Conservation (phyloP, 148 eudicot species). For the Silene conica region DNA sequence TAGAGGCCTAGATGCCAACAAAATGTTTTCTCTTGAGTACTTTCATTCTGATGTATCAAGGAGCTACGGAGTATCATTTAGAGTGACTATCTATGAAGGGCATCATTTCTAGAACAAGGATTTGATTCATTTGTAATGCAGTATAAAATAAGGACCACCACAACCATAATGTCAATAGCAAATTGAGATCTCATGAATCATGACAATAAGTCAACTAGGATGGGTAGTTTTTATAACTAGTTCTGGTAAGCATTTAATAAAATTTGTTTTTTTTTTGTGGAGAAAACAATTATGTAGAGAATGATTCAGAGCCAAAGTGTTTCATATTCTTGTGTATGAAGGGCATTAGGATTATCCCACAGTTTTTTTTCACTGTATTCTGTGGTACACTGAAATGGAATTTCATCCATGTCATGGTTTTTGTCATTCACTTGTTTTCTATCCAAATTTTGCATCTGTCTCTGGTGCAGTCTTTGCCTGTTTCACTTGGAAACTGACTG, state of each 20-base stretch:
- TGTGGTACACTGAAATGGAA: conserved; percentile 22
- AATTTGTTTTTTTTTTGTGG: background rate
- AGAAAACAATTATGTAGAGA: background rate
- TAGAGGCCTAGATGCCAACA: too few species aligned
- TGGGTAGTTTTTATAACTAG: background rate
- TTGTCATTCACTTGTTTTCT: conserved; percentile 56
- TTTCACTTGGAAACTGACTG: conserved; percentile 50
- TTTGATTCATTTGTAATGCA: too few species aligned
- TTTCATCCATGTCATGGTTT: conserved; percentile 63
- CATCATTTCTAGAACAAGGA: too few species aligned
- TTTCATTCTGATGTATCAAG: too few species aligned
- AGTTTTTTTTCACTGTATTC: conserved; percentile 35
- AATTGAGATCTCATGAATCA: background rate
- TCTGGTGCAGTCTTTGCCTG: conserved; percentile 69
- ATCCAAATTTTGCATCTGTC: conserved; percentile 40
- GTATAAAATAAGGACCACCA: background rate
- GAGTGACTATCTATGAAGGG: too few species aligned
- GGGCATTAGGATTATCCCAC: too few species aligned
- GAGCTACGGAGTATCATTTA: too few species aligned
- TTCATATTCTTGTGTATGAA: too few species aligned
- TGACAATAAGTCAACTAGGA: background rate
- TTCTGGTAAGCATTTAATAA: background rate
- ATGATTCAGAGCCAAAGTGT: conserved; percentile 4
- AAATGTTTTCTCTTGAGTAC: too few species aligned
- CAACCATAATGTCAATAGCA: background rate